Evolutionary conservation across 2,329 filamentous ascomycete species (phyloP).

Genomic region (Teratosphaeria pseudoeucalypti): DNA sequence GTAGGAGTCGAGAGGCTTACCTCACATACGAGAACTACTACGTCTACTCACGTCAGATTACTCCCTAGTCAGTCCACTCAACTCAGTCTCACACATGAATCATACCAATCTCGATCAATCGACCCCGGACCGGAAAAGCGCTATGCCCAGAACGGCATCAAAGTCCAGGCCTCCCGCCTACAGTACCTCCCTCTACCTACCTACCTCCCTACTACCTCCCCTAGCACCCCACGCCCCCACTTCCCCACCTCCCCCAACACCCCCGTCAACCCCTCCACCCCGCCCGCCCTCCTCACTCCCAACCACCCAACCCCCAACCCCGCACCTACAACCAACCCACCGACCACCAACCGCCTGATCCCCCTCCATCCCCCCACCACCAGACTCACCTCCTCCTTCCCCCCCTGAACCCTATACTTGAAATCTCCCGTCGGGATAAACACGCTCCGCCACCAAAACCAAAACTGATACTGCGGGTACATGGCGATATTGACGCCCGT

Average conservation of each 20-base stretch:
- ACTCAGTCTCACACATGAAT: background rate
- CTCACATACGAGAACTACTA: no score
- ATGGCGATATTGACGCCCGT: conserved; percentile 42
- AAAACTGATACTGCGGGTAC: conserved; percentile 44
- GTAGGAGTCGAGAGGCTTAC: no score
- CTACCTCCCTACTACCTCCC: background rate
- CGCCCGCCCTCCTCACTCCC: conserved; percentile 6
- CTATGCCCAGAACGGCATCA: background rate
- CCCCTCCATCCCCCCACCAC: conserved; percentile 15
- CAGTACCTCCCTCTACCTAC: background rate
- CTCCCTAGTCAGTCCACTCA: no score
- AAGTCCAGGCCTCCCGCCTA: background rate
- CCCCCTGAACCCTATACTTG: conserved; percentile 11
- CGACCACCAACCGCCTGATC: conserved; percentile 2
- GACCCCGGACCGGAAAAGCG: background rate
- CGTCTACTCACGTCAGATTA: no score
- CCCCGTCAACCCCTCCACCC: background rate
- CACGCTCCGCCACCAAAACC: conserved; percentile 39
- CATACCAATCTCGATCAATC: background rate
- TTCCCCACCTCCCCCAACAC: background rate
- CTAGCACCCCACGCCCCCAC: background rate
- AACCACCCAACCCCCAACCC: conserved; percentile 5
- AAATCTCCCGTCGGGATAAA: conserved; percentile 27
- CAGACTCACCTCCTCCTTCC: conserved; percentile 6
- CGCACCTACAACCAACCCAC: conserved; percentile 1